Percentiles rank a stretch among this genome's conserved stretches.
Conservation (phyloP, 331 rosid genomes). For the Quercus tomentella region DNA sequence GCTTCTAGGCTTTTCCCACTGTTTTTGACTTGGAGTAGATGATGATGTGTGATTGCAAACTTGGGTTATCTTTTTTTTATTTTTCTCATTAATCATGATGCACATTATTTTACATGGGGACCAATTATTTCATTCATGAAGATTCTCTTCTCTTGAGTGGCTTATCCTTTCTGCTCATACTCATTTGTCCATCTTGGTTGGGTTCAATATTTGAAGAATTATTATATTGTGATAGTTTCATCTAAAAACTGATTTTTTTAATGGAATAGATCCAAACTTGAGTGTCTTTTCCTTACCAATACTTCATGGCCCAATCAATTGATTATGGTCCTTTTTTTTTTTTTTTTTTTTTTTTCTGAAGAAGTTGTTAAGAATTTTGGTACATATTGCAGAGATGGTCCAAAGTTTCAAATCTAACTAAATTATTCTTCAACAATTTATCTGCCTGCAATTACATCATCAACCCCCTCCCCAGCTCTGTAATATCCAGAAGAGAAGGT, state of each 20-base stretch:
- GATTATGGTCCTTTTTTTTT: neutral
- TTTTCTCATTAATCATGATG: constrained; percentile 21
- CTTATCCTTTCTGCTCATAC: constrained; percentile 23
- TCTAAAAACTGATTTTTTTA: constrained; percentile 21
- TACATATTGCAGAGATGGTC: constrained; percentile 16
- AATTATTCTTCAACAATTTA: neutral
- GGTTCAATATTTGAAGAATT: constrained; percentile 15
- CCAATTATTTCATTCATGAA: constrained; percentile 27
- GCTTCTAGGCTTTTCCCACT: constrained; percentile 23
- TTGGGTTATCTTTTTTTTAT: constrained; percentile 17
- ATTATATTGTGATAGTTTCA: constrained; percentile 2
- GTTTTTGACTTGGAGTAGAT: constrained; percentile 35
- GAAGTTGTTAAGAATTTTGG: constrained; percentile 12
- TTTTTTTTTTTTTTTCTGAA: too few species aligned
- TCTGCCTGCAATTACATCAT: neutral
- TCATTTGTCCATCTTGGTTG: constrained; percentile 18
- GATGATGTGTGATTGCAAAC: constrained; percentile 26
- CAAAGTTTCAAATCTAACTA: neutral
- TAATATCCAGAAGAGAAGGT: neutral
- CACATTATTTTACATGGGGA: constrained; percentile 30
- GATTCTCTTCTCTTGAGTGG: constrained; percentile 31
- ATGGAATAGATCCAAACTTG: constrained; percentile 20
- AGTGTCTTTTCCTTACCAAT: constrained; percentile 34
- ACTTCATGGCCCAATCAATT: constrained; percentile 27
- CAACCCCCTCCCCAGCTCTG: neutral